phyloP scores from a whole-genome alignment of 164 flowering plant species.

The Stephania yunnanensis region DNA sequence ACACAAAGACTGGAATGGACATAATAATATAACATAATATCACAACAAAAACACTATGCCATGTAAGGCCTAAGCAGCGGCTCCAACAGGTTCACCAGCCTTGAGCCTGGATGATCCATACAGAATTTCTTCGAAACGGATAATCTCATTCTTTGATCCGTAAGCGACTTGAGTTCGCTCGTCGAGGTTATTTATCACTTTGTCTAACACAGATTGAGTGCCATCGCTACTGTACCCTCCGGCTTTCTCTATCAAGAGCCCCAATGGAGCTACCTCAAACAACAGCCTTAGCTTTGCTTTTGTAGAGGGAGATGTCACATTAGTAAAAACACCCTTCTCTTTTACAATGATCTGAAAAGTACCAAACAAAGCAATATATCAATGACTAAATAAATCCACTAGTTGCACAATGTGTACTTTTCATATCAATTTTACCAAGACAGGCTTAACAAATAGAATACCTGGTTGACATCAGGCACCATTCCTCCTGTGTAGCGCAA shows the following conservation, averaged over 20 bases:
- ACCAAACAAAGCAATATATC: background rate
- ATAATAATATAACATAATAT: too few species aligned
- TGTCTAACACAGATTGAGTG: constrained; percentile 69
- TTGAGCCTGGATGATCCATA: constrained; percentile 86
- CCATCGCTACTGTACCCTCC: constrained; percentile 98
- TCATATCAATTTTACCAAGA: background rate
- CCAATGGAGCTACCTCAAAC: constrained; percentile 96
- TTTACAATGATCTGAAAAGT: constrained; percentile 80
- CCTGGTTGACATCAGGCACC: constrained; percentile 99
- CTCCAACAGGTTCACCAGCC: constrained; percentile 72
- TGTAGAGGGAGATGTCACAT: constrained; percentile 77
- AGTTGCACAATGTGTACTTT: too few species aligned
- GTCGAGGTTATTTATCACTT: constrained; percentile 56
- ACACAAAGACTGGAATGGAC: background rate
- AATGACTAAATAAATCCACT: background rate
- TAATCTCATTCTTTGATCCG: constrained; percentile 91
- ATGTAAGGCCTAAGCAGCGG: constrained; percentile 43
- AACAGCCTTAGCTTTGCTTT: constrained; percentile 91
- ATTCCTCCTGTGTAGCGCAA: constrained; percentile 99
- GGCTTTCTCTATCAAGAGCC: constrained; percentile 79
- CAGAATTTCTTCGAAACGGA: constrained; percentile 83
- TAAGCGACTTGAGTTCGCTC: constrained; percentile 95
- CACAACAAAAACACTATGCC: background rate
- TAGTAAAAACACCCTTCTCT: constrained; percentile 95
- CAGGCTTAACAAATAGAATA: constrained; percentile 13